phyloP scores from a whole-genome alignment of 345 rosid genomes.

The Salix udensis region DNA sequence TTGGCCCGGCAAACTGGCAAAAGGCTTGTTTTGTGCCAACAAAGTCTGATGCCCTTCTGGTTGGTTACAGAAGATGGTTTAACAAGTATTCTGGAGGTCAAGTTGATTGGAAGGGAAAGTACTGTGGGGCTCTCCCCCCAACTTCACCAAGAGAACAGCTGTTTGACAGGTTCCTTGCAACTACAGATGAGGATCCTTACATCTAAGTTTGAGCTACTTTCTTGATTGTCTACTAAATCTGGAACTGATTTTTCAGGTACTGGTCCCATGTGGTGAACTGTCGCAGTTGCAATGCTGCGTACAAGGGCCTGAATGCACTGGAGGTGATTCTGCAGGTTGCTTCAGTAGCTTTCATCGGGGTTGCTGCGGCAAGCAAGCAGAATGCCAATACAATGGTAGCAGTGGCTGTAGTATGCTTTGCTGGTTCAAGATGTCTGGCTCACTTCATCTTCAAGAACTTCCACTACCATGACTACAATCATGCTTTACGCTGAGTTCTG shows the following conservation, averaged over 20 bases:
- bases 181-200: neutral
- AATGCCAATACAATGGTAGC: constrained; percentile 42
- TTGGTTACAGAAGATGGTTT: constrained; percentile 75
- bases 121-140: constrained; percentile 52
- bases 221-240: neutral
- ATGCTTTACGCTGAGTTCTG: constrained; percentile 54
- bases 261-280: constrained; percentile 71
- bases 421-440: constrained; percentile 73
- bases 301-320: constrained; percentile 52
- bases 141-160: constrained; percentile 70
- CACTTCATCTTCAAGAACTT: constrained; percentile 67
- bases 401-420: constrained; percentile 59
- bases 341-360: constrained; percentile 47
- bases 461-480: constrained; percentile 76
- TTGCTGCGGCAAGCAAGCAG: constrained; percentile 54
- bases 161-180: constrained; percentile 50
- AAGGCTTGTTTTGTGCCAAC: constrained; percentile 81
- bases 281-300: constrained; percentile 66
- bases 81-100: constrained; percentile 59
- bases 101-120: constrained; percentile 75
- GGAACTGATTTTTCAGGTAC: neutral
- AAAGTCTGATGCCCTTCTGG: constrained; percentile 65
- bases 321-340: constrained; percentile 56
- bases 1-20: constrained; percentile 72
- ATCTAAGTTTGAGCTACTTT: neutral